Evolutionary conservation across 768 basidiomycete species (phyloP).

Genomic region (Trametopsis cervina): DNA sequence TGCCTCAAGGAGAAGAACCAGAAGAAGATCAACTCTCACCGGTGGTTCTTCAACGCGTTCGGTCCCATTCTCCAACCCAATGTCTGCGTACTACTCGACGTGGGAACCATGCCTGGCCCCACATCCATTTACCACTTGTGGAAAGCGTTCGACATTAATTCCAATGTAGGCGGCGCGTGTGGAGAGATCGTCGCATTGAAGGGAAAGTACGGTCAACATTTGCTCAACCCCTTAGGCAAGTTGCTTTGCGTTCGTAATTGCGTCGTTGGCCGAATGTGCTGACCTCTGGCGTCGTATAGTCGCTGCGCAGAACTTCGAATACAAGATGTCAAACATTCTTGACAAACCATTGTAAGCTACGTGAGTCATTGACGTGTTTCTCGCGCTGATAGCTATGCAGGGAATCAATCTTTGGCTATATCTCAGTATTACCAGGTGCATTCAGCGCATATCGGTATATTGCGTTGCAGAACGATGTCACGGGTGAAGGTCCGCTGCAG

Average conservation of each 20-base stretch:
- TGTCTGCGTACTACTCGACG: constrained; percentile 88
- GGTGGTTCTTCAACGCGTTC: constrained; percentile 94
- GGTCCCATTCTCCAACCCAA: constrained; percentile 80
- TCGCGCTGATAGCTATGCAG: constrained; percentile 20
- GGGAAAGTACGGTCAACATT: constrained; percentile 70
- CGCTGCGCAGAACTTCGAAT: constrained; percentile 91
- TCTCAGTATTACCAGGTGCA: constrained; percentile 88
- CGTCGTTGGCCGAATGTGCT: no score
- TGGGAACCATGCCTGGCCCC: constrained; percentile 79
- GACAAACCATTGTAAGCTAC: constrained; percentile 72
- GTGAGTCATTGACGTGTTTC: background rate
- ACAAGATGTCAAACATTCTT: constrained; percentile 90
- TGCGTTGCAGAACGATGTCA: constrained; percentile 79
- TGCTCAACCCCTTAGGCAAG: constrained; percentile 67
- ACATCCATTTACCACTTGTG: constrained; percentile 88
- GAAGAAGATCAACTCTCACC: constrained; percentile 93
- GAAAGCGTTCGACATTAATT: constrained; percentile 93
- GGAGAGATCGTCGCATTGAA: constrained; percentile 95
- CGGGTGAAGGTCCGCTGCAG: constrained; percentile 82
- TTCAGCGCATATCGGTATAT: constrained; percentile 91
- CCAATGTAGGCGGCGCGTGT: constrained; percentile 87
- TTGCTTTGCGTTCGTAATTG: background rate
- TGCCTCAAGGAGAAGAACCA: constrained; percentile 91
- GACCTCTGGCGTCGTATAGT: no score
- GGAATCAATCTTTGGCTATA: constrained; percentile 88